Evolutionary conservation across 176 grass and related monocot species (phyloP), one percentile per base, ranked within the genome.

Genomic region (Oryza punctata): DNA sequence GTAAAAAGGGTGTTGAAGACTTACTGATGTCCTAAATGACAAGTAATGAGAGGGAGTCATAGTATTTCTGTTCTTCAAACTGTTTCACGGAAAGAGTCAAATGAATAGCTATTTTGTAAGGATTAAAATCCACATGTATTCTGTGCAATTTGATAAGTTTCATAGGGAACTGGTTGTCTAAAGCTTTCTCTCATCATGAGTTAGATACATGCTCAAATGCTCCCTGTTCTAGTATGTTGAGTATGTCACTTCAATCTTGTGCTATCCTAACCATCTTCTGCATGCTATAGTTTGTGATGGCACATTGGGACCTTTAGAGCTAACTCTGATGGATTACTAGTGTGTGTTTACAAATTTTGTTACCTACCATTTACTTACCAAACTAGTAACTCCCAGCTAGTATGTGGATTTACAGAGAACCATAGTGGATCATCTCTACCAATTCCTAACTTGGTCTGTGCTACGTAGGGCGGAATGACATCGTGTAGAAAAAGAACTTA

Each of bases 311-410:
- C 8, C 40, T 24, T 68, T 68, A 79, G 18, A 30, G 21, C 18
- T 44, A 79, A 43, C 10, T 59, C 15, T 19, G 50, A 54, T 37
- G 61, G 46, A 73, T 79, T 65, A 61, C 9, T 29, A 25, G 59
- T 59, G 65, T 49, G 68, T 45, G 63, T 41, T 41, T 46, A 49
- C 52, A 64, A n/a, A 70, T 47, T 75, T 72, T 72, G 19, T 79
- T 38, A 61, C 30, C 35, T 47, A 52, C 63, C 25, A 32, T 25
- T 13, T 49, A 32, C 32, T 32, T 69, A 60, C 77, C 85, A 61
- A 27, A 35, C 63, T 21, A 81, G 57, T 66, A 78, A 65, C 28
- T 63, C 21, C 65, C 45, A 49, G 69, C 16, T 65, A 46, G 12
- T 65, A 69, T 57, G 25, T 38, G 12, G 46, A 76, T 76, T 85